Conservation (phyloP, 805 yeast genomes). For the Sugiyamaella qingdaonensis region DNA sequence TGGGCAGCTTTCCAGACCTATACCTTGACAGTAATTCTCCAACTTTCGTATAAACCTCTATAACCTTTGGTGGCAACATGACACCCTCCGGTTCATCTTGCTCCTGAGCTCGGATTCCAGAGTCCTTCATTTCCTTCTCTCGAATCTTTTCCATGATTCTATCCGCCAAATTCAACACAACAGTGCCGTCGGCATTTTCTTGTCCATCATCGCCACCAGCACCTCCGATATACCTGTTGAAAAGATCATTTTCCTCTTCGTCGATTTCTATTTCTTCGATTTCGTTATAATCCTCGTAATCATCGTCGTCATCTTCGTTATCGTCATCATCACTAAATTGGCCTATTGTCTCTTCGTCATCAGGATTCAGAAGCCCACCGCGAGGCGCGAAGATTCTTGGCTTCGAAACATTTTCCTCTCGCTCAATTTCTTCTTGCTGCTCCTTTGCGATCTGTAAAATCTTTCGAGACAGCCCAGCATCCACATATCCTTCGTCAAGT, state of each 20-base stretch:
- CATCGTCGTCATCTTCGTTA: conserved; percentile 45
- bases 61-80: conserved; percentile 90
- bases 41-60: conserved; percentile 88
- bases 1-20: conserved; percentile 96
- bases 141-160: conserved; percentile 86
- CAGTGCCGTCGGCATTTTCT: conserved; percentile 23
- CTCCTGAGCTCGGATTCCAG: conserved; percentile 20
- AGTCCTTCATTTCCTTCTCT: conserved; percentile 52
- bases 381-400: conserved; percentile 7
- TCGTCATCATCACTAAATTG: conserved; percentile 35
- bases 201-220: conserved; percentile 17
- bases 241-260: conserved; percentile 78
- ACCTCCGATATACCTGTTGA: conserved; percentile 56
- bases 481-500: conserved; percentile 60
- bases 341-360: conserved; percentile 43
- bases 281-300: conserved; percentile 38
- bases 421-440: conserved; percentile 86
- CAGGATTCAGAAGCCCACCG: conserved; percentile 48
- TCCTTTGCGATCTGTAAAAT: conserved; percentile 85
- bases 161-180: conserved; percentile 59
- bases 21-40: conserved; percentile 83
- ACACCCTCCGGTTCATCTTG: conserved; percentile 55
- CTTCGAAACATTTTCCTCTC: conserved; percentile 45
- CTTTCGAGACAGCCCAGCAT: conserved; percentile 76
- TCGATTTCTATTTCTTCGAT: conserved; percentile 63